Conservation (phyloP, 208 protist species). For the Leishmania arabica region DNA sequence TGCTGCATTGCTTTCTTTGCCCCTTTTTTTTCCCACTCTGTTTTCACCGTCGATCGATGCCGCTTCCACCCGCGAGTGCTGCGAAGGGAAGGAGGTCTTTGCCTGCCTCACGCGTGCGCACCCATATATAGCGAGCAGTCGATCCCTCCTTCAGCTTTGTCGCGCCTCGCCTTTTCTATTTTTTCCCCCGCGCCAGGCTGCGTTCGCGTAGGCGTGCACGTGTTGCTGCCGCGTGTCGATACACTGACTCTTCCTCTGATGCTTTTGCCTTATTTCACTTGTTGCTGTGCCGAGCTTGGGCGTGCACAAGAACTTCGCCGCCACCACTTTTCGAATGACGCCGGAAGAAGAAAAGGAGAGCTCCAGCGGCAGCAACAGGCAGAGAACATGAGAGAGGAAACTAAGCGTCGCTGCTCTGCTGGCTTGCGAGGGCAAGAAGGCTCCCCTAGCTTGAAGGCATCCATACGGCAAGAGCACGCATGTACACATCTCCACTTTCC, state of each 20-base stretch:
- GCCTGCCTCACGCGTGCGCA: not conserved
- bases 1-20: not conserved
- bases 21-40: not conserved
- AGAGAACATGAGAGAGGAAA: not conserved
- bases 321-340: not conserved
- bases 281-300: not conserved
- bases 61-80: not conserved
- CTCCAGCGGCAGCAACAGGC: not conserved
- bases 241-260: too few relatives aligned
- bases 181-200: not conserved
- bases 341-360: not conserved
- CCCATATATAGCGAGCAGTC: not conserved
- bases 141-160: not conserved
- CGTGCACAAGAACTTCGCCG: not conserved
- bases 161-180: not conserved
- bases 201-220: not conserved
- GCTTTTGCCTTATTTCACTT: not conserved
- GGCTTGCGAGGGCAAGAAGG: not conserved
- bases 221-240: not conserved
- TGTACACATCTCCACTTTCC: not conserved
- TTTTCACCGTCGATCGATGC: conserved; percentile 2
- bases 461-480: not conserved
- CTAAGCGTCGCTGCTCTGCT: too few relatives aligned
- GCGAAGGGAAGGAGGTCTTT: not conserved
- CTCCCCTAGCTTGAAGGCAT: not conserved